phyloP scores from a whole-genome alignment of 176 grass and related monocot genomes.

The Alloteropsis semialata region DNA sequence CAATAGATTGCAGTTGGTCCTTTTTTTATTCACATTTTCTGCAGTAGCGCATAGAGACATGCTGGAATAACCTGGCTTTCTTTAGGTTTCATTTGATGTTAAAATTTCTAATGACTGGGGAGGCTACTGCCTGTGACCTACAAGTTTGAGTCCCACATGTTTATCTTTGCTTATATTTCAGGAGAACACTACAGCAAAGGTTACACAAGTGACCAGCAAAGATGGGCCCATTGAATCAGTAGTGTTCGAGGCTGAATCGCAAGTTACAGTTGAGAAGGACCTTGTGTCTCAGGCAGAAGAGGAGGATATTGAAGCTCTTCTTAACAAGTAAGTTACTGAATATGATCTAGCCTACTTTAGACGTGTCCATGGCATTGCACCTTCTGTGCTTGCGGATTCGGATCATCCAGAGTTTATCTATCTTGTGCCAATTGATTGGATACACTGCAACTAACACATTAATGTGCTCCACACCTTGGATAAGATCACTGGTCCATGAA shows the following conservation, averaged over 20 bases:
- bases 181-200: constrained; percentile 65
- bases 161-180: constrained; percentile 16
- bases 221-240: constrained; percentile 52
- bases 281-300: constrained; percentile 85
- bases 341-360: neutral
- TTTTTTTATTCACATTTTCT: neutral
- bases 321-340: constrained; percentile 63
- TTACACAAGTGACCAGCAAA: constrained; percentile 39
- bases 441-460: neutral
- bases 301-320: constrained; percentile 83
- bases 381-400: neutral
- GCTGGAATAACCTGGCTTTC: neutral
- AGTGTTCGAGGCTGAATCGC: constrained; percentile 42
- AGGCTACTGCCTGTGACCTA: neutral
- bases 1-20: neutral
- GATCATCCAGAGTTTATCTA: neutral
- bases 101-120: neutral
- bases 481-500: neutral
- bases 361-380: constrained; percentile 19
- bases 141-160: neutral
- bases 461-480: neutral
- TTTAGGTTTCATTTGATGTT: neutral
- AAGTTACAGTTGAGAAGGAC: constrained; percentile 67
- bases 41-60: neutral
- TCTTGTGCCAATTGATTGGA: neutral